A percentile compares a stretch with the other conserved stretches of the same genome.
phyloP scores from a whole-genome alignment of 768 basidiomycete genomes.

The Daedaleopsis sinensis region DNA sequence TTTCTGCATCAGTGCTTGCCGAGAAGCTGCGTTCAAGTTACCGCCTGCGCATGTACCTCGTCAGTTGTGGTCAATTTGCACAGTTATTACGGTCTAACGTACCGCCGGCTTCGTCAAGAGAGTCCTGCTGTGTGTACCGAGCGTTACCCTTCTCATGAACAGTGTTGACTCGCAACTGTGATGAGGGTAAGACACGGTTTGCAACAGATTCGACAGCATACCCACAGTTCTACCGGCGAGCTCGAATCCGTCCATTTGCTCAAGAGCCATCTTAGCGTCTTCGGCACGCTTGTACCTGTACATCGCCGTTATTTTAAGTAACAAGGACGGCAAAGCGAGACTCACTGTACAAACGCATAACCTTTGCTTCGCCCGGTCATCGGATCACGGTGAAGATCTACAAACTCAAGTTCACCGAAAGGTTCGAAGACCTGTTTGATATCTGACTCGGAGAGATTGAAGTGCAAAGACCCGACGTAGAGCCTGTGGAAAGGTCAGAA shows the following conservation, averaged over 20 bases:
- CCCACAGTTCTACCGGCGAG: conserved; percentile 91
- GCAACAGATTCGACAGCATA: conserved; percentile 19
- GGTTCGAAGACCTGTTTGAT: conserved; percentile 99
- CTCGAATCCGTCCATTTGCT: conserved; percentile 99
- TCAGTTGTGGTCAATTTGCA: neutral
- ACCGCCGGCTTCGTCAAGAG: conserved; percentile 91
- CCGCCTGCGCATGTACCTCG: conserved; percentile 56
- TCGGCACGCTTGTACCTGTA: conserved; percentile 84
- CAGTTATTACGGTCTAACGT: conserved; percentile 17
- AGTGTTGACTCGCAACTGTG: conserved; percentile 84
- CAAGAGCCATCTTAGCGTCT: conserved; percentile 95
- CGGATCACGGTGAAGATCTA: conserved; percentile 95
- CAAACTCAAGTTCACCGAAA: conserved; percentile 97
- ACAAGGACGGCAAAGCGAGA: conserved; percentile 7
- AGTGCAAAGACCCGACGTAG: conserved; percentile 96
- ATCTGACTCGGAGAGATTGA: conserved; percentile 95
- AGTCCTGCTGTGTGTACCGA: conserved; percentile 75
- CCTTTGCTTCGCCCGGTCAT: conserved; percentile 96
- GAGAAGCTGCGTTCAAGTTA: conserved; percentile 97
- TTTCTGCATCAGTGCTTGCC: conserved; percentile 99
- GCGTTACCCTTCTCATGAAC: conserved; percentile 89
- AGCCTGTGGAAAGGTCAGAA: conserved; percentile 53
- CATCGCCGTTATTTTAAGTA: neutral
- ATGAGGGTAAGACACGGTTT: conserved; percentile 20
- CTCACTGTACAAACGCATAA: conserved; percentile 96